Percentiles rank a stretch among this genome's conserved stretches.
Conservation (phyloP, 257 asterid species). For the Thymus quinquecostatus region DNA sequence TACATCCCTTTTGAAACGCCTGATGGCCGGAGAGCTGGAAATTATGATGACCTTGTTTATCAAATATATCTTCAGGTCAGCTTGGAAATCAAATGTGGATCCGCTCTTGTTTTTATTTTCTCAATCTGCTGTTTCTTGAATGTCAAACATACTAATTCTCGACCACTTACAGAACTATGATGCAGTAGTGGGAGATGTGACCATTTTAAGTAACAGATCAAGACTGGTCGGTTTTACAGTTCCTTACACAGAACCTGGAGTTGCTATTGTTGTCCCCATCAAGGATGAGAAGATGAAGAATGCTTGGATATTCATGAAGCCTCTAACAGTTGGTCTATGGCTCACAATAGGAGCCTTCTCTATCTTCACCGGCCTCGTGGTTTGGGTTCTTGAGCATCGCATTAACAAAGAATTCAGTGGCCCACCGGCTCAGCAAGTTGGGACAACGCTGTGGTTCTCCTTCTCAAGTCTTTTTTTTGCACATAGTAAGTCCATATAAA, state of each 20-base stretch:
- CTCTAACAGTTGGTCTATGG: slow-evolving; percentile 48
- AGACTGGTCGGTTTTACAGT: slow-evolving; percentile 43
- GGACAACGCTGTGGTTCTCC: slow-evolving; percentile 56
- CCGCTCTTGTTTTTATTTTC: background rate
- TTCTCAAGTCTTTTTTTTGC: slow-evolving; percentile 58
- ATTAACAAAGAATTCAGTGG: slow-evolving; percentile 51
- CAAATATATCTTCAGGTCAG: slow-evolving; percentile 27
- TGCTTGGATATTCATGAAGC: slow-evolving; percentile 58
- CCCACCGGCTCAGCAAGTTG: slow-evolving; percentile 48
- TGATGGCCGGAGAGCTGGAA: too few relatives aligned
- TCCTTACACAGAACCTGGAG: slow-evolving; percentile 48
- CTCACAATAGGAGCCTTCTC: slow-evolving; percentile 48
- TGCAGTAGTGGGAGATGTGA: slow-evolving; percentile 46
- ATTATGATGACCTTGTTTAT: too few relatives aligned
- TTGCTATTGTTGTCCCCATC: slow-evolving; percentile 38
- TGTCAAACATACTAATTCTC: background rate
- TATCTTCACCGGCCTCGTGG: slow-evolving; percentile 48
- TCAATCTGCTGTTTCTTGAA: background rate
- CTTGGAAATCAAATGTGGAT: background rate
- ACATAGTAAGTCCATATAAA: slow-evolving; percentile 41
- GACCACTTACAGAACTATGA: background rate
- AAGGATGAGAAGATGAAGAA: slow-evolving; percentile 42
- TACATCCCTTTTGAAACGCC: too few relatives aligned
- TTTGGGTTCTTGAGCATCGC: slow-evolving; percentile 61
- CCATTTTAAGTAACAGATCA: slow-evolving; percentile 40